Conservation (phyloP, 345 rosid species). For the Salix purpurea region DNA sequence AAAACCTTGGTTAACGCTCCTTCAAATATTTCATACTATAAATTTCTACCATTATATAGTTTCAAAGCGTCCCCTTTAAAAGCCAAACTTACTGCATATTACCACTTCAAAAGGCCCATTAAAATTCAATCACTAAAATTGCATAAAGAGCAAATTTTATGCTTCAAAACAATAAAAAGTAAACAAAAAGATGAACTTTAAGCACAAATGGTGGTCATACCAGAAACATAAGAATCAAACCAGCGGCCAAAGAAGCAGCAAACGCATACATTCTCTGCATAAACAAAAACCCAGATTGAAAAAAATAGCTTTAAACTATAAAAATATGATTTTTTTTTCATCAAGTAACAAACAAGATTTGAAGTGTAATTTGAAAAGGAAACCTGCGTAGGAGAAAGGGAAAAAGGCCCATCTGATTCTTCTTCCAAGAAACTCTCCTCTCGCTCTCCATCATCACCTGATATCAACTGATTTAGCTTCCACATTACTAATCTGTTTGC, state of each 20-base stretch:
- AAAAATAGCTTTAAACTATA: not conserved
- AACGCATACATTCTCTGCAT: slow-evolving; percentile 73
- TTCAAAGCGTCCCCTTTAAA: not conserved
- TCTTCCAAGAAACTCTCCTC: slow-evolving; percentile 47
- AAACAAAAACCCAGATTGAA: slow-evolving; percentile 15
- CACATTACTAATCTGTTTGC: slow-evolving; percentile 28
- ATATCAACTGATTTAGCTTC: slow-evolving; percentile 47
- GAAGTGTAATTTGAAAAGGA: not conserved
- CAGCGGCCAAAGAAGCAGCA: slow-evolving; percentile 57
- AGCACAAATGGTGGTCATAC: slow-evolving; percentile 26
- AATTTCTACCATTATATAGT: not conserved
- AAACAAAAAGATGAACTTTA: not conserved
- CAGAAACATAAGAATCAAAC: slow-evolving; percentile 74
- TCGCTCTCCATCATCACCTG: slow-evolving; percentile 45
- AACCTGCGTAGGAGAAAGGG: slow-evolving; percentile 78
- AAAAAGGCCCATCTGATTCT: slow-evolving; percentile 63
- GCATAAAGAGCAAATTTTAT: not conserved
- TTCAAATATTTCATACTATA: not conserved
- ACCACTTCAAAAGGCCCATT: not conserved
- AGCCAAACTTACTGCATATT: not conserved
- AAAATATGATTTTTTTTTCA: not conserved
- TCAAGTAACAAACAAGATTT: not conserved
- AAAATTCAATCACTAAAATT: not conserved
- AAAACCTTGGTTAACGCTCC: not conserved
- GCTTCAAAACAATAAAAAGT: not conserved